Evolutionary conservation across 805 yeast species (phyloP), one percentile per base, ranked within the genome.

Genomic region (Candida tammaniensis): DNA sequence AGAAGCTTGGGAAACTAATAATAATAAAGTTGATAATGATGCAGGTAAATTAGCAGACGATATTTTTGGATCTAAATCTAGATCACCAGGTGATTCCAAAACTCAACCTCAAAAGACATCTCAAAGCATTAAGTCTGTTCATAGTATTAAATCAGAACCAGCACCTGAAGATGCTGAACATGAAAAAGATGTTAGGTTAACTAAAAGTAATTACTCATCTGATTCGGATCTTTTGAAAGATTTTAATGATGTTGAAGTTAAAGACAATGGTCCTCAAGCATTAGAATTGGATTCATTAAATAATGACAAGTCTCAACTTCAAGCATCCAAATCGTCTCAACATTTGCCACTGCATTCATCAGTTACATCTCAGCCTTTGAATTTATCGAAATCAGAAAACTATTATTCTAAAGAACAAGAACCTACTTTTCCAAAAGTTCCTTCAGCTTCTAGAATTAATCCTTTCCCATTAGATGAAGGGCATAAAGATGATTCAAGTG

Each of bases 21-120:
- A 47, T 2, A 16, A 48, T 0, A 40, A 44, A 6, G 48, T 55
- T 15, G 61, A 59, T 36, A 51, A 45, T 16, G 49, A 57, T 22
- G 65, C 72, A 3, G 66, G 55, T 36, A 56, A 50, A 30, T 48
- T 67, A 30, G 70, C 54, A 1, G 70, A 65, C 34, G 70, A 64
- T 44, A 65, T 67, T n/a, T 67, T 67, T 39, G 56, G 58, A 0
- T 46, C 51, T 7, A 47, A 46, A 15, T 36, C 40, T 5, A 35
- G 43, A 15, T 36, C 52, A 2, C 44, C 49, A 5, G 17, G 17
- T 16, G 44, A 36, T 6, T 7, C 27, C 12, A 17, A 21, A 11
- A 3, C 26, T 16, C 39, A 35, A 25, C 28, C 38, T 6, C 47
- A 42, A 21, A 47, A 43, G 30, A 44, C 55, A 1, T 38, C 40